These are phyloP conservation scores for Ophiosphaerella narmari DNA, from an alignment of 2,329 filamentous ascomycete species.

Conservation along the genomic window DNA sequence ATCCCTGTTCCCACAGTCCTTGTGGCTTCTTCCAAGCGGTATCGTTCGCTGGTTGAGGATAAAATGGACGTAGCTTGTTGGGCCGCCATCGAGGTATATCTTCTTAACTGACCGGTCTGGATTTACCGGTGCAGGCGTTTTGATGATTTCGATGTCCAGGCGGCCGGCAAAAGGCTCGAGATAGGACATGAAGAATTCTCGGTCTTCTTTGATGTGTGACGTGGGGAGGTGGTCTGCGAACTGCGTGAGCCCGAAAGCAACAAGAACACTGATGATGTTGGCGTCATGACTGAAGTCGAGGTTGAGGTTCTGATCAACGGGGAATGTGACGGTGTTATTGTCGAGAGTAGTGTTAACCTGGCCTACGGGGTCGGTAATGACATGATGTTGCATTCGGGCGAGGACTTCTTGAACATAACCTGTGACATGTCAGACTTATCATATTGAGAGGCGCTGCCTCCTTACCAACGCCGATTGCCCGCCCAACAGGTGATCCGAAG, in stretches of 20 bases:
- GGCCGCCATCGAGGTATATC: conserved; percentile 57
- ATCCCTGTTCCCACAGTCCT: conserved; percentile 66
- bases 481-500: conserved; percentile 68
- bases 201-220: conserved; percentile 59
- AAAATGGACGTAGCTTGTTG: conserved; percentile 75
- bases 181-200: conserved; percentile 67
- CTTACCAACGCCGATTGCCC: conserved; percentile 70
- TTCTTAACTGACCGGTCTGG: conserved; percentile 23
- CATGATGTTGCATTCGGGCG: conserved; percentile 70
- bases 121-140: conserved; percentile 65
- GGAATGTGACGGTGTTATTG: conserved; percentile 70
- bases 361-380: conserved; percentile 49
- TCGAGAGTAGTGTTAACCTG: conserved; percentile 71
- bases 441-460: conserved; percentile 29
- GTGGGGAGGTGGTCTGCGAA: conserved; percentile 65
- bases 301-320: conserved; percentile 73
- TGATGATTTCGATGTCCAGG: conserved; percentile 75
- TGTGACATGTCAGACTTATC: conserved; percentile 9
- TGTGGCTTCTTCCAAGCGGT: conserved; percentile 68
- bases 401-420: conserved; percentile 69
- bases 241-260: conserved; percentile 73
- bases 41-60: conserved; percentile 75
- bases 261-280: conserved; percentile 71
- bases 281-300: conserved; percentile 81
- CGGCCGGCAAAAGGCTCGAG: conserved; percentile 73